Evolutionary conservation across 1,284 basidiomycete genomes (phyloP).

Genomic region (Rhodotorula glutinis): DNA sequence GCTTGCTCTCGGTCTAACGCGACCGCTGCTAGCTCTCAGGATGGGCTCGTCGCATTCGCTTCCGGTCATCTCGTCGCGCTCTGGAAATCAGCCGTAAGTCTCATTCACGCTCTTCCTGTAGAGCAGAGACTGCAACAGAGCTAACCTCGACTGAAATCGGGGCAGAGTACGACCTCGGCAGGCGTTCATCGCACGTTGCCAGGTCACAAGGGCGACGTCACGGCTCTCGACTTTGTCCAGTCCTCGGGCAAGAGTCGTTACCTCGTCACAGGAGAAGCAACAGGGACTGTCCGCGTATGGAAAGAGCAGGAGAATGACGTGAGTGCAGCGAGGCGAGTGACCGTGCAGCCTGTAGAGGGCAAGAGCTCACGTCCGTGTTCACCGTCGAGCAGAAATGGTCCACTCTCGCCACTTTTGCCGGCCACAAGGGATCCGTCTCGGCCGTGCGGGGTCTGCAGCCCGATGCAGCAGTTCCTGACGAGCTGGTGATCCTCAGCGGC

Average conservation of each 20-base stretch:
- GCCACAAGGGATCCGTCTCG: conserved; percentile 28
- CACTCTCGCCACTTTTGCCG: conserved; percentile 8
- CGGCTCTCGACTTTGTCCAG: conserved; percentile 64
- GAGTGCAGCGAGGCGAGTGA: conserved; percentile 9
- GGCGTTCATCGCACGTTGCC: conserved; percentile 68
- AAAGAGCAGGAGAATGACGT: conserved; percentile 23
- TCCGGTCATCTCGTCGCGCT: conserved; percentile 70
- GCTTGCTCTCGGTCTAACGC: conserved; percentile 64
- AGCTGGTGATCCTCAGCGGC: conserved; percentile 62
- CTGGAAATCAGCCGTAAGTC: conserved; percentile 65
- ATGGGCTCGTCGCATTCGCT: conserved; percentile 69
- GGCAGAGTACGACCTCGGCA: conserved; percentile 54
- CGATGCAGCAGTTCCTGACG: conserved; percentile 9
- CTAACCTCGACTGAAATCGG: not conserved
- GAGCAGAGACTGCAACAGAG: too few relatives aligned
- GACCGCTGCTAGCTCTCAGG: conserved; percentile 57
- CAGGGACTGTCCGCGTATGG: conserved; percentile 57
- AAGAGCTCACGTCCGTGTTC: conserved; percentile 57
- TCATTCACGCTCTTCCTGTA: not conserved
- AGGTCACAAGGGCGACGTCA: conserved; percentile 71
- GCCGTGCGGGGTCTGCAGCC: conserved; percentile 24
- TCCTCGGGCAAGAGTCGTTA: conserved; percentile 26
- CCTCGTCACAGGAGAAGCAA: conserved; percentile 70
- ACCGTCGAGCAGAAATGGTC: conserved; percentile 44
- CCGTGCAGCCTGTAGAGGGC: conserved; percentile 58